phyloP scores from a whole-genome alignment of 768 basidiomycete species.

The Pisolithus marmoratus region DNA sequence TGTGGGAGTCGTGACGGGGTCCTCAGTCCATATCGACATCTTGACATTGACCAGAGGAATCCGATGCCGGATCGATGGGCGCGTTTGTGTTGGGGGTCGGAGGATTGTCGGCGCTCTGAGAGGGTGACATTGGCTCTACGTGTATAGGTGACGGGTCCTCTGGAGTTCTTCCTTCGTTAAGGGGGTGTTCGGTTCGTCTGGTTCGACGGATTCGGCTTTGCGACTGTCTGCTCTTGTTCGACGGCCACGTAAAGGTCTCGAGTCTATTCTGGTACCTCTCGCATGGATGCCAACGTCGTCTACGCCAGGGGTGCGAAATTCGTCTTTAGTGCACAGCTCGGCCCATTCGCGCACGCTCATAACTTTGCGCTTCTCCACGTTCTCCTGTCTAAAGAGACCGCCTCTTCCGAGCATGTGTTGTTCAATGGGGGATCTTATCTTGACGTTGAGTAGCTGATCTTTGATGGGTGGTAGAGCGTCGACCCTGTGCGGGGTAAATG shows the following conservation, averaged over 20 bases:
- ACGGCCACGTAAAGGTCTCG: constrained; percentile 33
- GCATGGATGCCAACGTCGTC: constrained; percentile 58
- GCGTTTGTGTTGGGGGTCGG: constrained; percentile 13
- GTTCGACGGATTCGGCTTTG: constrained; percentile 40
- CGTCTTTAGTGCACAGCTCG: constrained; percentile 67
- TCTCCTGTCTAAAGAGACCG: constrained; percentile 86
- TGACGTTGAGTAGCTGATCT: constrained; percentile 65
- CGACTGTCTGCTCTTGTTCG: constrained; percentile 37
- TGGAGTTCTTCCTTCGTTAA: constrained; percentile 31
- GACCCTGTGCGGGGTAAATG: constrained; percentile 42
- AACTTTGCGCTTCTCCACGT: constrained; percentile 78
- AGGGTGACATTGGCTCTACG: constrained; percentile 22
- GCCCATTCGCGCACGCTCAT: constrained; percentile 89
- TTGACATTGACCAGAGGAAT: constrained; percentile 1
- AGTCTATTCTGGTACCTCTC: constrained; percentile 31
- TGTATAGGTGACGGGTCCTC: not conserved
- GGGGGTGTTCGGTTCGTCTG: constrained; percentile 28
- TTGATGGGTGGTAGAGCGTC: constrained; percentile 66
- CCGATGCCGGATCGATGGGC: not conserved
- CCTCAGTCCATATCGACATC: constrained; percentile 13
- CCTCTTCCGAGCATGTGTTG: constrained; percentile 85
- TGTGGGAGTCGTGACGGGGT: constrained; percentile 3
- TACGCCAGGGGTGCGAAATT: constrained; percentile 68
- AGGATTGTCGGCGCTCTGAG: constrained; percentile 19
- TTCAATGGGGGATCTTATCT: constrained; percentile 87